A percentile compares a stretch with the other conserved stretches of the same genome.
These are phyloP conservation scores for Scedosporium minutisporum DNA, from an alignment of 2,329 filamentous ascomycete species.

Conservation along the genomic window DNA sequence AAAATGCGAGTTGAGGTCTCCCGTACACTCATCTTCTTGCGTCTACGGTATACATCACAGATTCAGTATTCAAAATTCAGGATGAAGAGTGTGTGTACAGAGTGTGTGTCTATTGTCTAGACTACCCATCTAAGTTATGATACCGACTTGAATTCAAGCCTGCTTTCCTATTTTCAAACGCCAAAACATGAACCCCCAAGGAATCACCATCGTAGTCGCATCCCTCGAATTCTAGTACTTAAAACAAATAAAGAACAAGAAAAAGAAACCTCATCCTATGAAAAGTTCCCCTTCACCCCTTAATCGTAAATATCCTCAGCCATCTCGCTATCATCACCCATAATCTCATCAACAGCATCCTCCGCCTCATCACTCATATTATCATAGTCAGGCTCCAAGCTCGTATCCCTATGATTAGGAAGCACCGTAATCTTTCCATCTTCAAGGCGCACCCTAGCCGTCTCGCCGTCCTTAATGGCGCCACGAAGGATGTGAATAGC, in stretches of 20 bases:
- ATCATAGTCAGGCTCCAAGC: constrained; percentile 49
- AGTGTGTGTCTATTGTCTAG: neutral
- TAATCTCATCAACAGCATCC: constrained; percentile 62
- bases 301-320: constrained; percentile 46
- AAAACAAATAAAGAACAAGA: neutral
- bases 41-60: too few species aligned
- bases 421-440: constrained; percentile 73
- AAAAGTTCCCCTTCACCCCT: constrained; percentile 4
- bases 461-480: constrained; percentile 76
- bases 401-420: constrained; percentile 65
- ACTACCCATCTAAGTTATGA: neutral
- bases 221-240: too few species aligned
- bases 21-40: too few species aligned
- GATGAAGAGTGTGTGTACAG: too few species aligned
- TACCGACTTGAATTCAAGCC: neutral
- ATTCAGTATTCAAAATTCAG: too few species aligned
- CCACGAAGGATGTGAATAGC: constrained; percentile 86
- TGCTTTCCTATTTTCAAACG: neutral
- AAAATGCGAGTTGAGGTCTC: too few species aligned
- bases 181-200: too few species aligned
- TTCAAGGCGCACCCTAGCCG: constrained; percentile 66
- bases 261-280: neutral
- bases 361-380: constrained; percentile 64
- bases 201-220: too few species aligned
- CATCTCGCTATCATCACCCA: constrained; percentile 40